Percentiles rank a stretch among this genome's conserved stretches.
Conservation (phyloP, 306 rosid species). For the Malus sylvestris region DNA sequence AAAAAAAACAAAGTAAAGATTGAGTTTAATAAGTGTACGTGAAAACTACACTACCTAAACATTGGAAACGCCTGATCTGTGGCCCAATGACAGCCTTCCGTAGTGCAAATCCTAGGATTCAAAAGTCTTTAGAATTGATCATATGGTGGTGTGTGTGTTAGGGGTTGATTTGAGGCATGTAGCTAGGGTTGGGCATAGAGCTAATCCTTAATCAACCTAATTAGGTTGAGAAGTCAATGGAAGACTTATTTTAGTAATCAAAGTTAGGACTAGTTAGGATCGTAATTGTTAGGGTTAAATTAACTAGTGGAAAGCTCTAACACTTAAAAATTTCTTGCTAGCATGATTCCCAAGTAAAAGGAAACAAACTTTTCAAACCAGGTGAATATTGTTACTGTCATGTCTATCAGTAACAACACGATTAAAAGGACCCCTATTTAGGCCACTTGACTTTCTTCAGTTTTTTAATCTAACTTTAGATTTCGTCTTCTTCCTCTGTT, state of each 20-base stretch:
- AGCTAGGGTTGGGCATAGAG: not conserved
- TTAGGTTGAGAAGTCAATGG: slow-evolving; percentile 3
- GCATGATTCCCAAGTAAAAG: not conserved
- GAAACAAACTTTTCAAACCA: not conserved
- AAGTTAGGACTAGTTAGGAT: not conserved
- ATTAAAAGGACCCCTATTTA: not conserved
- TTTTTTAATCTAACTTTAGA: not conserved
- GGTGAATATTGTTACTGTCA: not conserved
- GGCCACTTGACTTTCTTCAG: not conserved
- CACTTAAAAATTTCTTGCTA: not conserved
- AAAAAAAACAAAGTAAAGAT: no score
- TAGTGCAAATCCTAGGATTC: not conserved
- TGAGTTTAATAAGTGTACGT: not conserved
- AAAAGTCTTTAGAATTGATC: not conserved
- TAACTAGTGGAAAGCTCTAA: not conserved
- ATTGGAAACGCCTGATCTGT: not conserved
- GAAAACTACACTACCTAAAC: no score
- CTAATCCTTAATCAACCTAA: not conserved
- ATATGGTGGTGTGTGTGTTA: not conserved
- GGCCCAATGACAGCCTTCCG: not conserved
- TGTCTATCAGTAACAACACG: not conserved
- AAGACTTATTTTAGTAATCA: not conserved
- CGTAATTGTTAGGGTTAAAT: not conserved
- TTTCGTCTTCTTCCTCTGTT: not conserved
- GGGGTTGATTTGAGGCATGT: not conserved